Conservation (phyloP, 805 yeast species). For the Yarrowia sp. region DNA sequence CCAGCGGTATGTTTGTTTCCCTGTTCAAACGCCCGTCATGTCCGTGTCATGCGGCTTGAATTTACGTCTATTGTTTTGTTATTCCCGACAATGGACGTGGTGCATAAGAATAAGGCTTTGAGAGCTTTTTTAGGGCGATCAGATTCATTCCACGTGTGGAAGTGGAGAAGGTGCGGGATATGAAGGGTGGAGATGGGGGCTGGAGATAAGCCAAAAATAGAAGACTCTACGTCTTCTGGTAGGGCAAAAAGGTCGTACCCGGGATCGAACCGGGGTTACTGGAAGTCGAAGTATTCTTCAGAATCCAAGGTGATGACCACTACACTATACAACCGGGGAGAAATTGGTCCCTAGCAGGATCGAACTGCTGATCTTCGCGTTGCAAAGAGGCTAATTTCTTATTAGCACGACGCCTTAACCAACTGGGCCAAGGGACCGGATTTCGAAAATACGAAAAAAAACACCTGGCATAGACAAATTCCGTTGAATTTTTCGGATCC, state of each 20-base stretch:
- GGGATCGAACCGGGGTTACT: conserved; percentile 27
- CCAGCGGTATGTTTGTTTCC: too few relatives aligned
- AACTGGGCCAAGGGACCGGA: conserved; percentile 28
- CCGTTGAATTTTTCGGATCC: background rate
- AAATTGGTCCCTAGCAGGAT: conserved; percentile 40
- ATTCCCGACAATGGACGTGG: conserved; percentile 5
- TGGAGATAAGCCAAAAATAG: background rate
- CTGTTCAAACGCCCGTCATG: too few relatives aligned
- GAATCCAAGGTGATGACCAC: conserved; percentile 27
- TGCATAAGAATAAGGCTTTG: conserved; percentile 10
- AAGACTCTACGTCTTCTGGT: too few relatives aligned
- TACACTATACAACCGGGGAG: conserved; percentile 24
- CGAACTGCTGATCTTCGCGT: conserved; percentile 53
- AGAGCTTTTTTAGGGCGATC: background rate
- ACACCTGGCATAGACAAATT: too few relatives aligned
- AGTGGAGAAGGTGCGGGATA: background rate
- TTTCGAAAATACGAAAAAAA: background rate
- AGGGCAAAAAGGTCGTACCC: conserved; percentile 23
- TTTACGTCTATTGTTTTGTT: background rate
- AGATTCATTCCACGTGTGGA: background rate
- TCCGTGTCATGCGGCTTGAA: background rate
- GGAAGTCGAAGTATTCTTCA: conserved; percentile 15
- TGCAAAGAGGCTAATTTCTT: conserved; percentile 26
- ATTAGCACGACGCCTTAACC: conserved; percentile 28
- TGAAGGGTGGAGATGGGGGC: background rate